A percentile compares a stretch with the other conserved stretches of the same genome.
Evolutionary conservation across 306 rosid species (phyloP).

Genomic region (Lathyrus oleraceus): DNA sequence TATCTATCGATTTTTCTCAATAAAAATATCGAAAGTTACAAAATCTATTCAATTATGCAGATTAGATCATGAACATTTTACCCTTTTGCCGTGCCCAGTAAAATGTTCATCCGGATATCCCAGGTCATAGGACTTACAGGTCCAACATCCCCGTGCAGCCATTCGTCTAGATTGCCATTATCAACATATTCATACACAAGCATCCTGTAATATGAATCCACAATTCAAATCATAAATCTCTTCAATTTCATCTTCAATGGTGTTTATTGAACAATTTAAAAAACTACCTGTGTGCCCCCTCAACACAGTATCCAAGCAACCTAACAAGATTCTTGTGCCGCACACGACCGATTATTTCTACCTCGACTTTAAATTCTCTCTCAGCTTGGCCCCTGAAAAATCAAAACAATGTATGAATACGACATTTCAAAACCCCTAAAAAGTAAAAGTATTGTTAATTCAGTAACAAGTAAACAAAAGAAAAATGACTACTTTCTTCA

Average conservation of each 20-base stretch:
- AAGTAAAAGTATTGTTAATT: slow-evolving; percentile 29
- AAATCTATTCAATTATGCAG: neutral
- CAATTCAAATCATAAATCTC: slow-evolving; percentile 28
- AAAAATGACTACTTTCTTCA: slow-evolving; percentile 39
- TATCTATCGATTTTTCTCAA: neutral
- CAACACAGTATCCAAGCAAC: slow-evolving; percentile 97
- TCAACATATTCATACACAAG: slow-evolving; percentile 94
- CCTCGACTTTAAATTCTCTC: slow-evolving; percentile 93
- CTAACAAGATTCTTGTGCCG: slow-evolving; percentile 98
- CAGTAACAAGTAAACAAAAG: slow-evolving; percentile 27
- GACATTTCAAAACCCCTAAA: slow-evolving; percentile 23
- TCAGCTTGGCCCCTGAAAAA: slow-evolving; percentile 93
- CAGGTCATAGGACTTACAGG: slow-evolving; percentile 83
- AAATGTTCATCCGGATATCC: slow-evolving; percentile 83
- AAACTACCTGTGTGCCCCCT: slow-evolving; percentile 91
- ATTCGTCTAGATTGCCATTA: slow-evolving; percentile 93
- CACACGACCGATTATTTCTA: slow-evolving; percentile 93
- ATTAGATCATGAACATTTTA: slow-evolving; percentile 29
- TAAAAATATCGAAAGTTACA: neutral
- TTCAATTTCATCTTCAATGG: no score
- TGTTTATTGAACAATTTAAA: no score
- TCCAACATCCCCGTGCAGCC: slow-evolving; percentile 98
- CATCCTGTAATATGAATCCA: slow-evolving; percentile 63
- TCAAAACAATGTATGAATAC: neutral
- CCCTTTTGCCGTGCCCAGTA: slow-evolving; percentile 97